A percentile compares a stretch with the other conserved stretches of the same genome.
Conservation (phyloP, 805 yeast genomes). For the Cyberlindnera nakhonratchasimensis region DNA sequence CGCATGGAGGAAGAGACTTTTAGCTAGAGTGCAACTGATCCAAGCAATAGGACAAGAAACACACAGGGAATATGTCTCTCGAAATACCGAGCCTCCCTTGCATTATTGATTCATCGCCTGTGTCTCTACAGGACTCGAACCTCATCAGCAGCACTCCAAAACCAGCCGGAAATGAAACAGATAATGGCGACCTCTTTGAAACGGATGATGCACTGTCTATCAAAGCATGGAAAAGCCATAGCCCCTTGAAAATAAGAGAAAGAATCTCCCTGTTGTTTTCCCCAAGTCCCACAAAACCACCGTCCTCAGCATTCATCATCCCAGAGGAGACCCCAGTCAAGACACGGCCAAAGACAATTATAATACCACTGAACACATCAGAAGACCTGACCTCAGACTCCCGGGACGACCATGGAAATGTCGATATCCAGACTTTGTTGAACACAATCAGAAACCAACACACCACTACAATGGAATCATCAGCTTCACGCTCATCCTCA, state of each 20-base stretch:
- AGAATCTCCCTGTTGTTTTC: constrained; percentile 8
- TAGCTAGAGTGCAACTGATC: too few relatives aligned
- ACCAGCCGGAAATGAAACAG: too few relatives aligned
- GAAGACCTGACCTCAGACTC: not conserved
- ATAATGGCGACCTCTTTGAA: too few relatives aligned
- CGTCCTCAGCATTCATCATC: not conserved
- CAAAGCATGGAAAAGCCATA: constrained; percentile 1
- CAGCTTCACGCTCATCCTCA: not conserved
- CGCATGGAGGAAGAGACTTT: too few relatives aligned
- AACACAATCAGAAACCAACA: constrained; percentile 12
- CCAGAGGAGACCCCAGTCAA: not conserved
- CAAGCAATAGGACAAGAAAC: too few relatives aligned
- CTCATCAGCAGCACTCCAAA: too few relatives aligned
- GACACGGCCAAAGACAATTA: not conserved
- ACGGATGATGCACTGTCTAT: not conserved
- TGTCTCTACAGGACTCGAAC: too few relatives aligned
- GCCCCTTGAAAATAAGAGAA: constrained; percentile 12
- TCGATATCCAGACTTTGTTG: constrained; percentile 8
- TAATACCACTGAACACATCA: not conserved
- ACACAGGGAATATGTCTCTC: too few relatives aligned
- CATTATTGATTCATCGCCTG: too few relatives aligned
- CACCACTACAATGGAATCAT: not conserved
- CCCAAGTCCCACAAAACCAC: not conserved
- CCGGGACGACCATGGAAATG: not conserved
- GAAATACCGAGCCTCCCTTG: too few relatives aligned